Evolutionary conservation across 805 yeast genomes (phyloP).

Genomic region (Sungouiozyma intestinalis): DNA sequence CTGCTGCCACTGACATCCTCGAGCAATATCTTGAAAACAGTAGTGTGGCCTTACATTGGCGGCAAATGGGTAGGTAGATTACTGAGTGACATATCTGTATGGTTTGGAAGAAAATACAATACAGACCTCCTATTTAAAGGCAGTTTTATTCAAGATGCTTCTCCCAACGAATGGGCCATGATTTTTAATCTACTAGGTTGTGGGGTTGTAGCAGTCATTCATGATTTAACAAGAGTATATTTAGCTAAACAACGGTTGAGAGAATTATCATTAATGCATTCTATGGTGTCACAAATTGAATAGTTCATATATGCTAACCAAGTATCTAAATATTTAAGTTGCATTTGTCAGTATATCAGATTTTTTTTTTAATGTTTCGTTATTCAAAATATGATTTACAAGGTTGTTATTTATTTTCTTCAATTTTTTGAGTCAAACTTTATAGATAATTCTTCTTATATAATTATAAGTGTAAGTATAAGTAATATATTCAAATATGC

Average conservation of each 20-base stretch:
- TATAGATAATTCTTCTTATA: constrained; percentile 1
- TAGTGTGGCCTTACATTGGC: constrained; percentile 15
- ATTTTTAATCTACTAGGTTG: constrained; percentile 20
- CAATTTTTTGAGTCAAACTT: constrained; percentile 1
- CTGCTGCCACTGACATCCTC: not conserved
- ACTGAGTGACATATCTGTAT: not conserved
- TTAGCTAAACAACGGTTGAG: constrained; percentile 1
- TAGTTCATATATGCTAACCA: no score
- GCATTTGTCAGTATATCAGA: not conserved
- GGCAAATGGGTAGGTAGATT: not conserved
- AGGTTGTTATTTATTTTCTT: not conserved
- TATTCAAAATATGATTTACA: not conserved
- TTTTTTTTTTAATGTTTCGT: not conserved
- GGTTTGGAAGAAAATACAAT: not conserved
- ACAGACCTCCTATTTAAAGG: constrained; percentile 2
- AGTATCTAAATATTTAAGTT: no score
- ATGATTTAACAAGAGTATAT: constrained; percentile 8
- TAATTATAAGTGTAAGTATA: not conserved
- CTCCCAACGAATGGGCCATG: constrained; percentile 18
- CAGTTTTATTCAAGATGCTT: constrained; percentile 3
- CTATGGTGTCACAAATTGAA: not conserved
- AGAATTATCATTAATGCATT: not conserved
- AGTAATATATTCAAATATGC: not conserved
- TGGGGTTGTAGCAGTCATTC: constrained; percentile 12
- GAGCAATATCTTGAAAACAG: not conserved